These are phyloP conservation scores for Pichia cactophila DNA, from an alignment of 1,139 yeast genomes.

Conservation along the genomic window DNA sequence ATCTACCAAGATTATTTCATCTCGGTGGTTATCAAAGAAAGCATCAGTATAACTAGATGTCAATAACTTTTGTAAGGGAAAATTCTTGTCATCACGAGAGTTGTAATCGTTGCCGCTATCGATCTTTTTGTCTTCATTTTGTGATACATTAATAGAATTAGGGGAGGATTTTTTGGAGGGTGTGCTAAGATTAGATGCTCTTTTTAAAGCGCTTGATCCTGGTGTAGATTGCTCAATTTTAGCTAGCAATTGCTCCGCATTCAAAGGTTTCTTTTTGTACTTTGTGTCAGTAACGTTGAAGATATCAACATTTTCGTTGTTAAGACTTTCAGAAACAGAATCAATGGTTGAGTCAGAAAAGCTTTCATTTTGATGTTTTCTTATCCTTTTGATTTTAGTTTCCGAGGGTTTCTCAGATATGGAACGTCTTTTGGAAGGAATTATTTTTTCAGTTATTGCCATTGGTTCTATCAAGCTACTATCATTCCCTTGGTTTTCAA, in stretches of 20 bases:
- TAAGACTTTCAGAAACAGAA: conserved; percentile 16
- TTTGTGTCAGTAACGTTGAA: conserved; percentile 6
- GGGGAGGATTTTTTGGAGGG: neutral
- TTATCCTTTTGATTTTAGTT: conserved; percentile 5
- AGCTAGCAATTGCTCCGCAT: conserved; percentile 12
- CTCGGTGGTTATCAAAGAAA: neutral
- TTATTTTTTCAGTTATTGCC: conserved; percentile 4
- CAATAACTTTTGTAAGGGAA: neutral
- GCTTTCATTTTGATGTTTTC: conserved; percentile 2
- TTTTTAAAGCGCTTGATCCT: neutral
- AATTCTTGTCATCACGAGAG: neutral
- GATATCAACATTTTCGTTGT: conserved; percentile 14
- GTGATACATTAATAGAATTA: neutral
- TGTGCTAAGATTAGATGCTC: neutral
- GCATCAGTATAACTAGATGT: neutral
- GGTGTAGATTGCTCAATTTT: conserved; percentile 16
- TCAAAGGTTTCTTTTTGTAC: conserved; percentile 4
- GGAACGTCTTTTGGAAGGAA: conserved; percentile 11
- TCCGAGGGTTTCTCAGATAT: neutral
- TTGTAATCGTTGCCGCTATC: neutral
- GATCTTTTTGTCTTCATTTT: neutral
- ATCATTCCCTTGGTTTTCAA: too few relatives aligned
- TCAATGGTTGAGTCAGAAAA: conserved; percentile 12
- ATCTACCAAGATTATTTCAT: neutral
- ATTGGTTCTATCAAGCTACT: conserved; percentile 1